A percentile compares a stretch with the other conserved stretches of the same genome.
Conservation (phyloP, 345 rosid species). For the Moricandia moricandioides region DNA sequence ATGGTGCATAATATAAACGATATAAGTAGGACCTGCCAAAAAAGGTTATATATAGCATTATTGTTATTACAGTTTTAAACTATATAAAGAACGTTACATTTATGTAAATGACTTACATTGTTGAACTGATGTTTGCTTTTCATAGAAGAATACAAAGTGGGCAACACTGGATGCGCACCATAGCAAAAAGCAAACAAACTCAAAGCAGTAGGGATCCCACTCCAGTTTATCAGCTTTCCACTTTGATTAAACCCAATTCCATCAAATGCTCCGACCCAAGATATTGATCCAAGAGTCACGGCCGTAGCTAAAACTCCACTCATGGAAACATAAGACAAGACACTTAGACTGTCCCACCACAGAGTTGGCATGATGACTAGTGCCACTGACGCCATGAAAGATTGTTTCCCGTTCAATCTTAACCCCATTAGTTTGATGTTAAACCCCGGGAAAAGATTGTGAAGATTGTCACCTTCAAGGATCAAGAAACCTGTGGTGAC, state of each 20-base stretch:
- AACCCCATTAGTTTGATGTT: constrained; percentile 31
- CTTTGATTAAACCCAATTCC: constrained; percentile 40
- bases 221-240: constrained; percentile 35
- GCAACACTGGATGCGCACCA: constrained; percentile 47
- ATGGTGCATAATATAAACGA: constrained; percentile 42
- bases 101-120: constrained; percentile 34
- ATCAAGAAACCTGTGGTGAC: constrained; percentile 49
- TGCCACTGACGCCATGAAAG: constrained; percentile 37
- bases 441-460: constrained; percentile 40
- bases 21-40: constrained; percentile 41
- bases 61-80: not conserved
- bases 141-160: constrained; percentile 51
- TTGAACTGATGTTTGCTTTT: constrained; percentile 43
- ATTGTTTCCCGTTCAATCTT: constrained; percentile 32
- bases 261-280: constrained; percentile 36
- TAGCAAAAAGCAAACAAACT: constrained; percentile 49
- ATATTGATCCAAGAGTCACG: constrained; percentile 41
- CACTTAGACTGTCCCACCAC: constrained; percentile 40
- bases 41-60: not conserved
- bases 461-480: constrained; percentile 50
- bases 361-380: constrained; percentile 43
- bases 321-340: constrained; percentile 49
- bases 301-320: constrained; percentile 46
- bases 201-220: constrained; percentile 45
- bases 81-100: not conserved